phyloP scores from a whole-genome alignment of 148 eudicot genomes.

The Silene latifolia region DNA sequence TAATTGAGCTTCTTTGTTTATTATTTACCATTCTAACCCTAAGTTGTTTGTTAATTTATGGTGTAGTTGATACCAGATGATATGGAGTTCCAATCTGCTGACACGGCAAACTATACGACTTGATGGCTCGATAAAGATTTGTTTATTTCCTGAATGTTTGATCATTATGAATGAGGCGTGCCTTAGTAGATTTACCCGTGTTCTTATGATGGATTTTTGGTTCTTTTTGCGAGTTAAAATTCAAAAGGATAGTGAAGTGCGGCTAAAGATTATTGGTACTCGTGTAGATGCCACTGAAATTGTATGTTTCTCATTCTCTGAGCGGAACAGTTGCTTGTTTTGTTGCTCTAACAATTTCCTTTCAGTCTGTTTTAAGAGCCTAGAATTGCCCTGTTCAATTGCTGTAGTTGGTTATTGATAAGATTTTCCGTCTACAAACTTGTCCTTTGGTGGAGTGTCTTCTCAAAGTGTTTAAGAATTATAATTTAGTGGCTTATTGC shows the following conservation, averaged over 20 bases:
- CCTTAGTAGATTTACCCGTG: neutral
- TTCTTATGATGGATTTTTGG: slow-evolving; percentile 10
- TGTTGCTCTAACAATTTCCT: too few species aligned
- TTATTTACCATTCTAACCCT: neutral
- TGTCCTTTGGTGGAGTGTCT: too few species aligned
- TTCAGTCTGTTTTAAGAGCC: too few species aligned
- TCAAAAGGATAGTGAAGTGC: slow-evolving; percentile 91
- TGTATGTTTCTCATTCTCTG: slow-evolving; percentile 35
- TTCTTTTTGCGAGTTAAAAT: slow-evolving; percentile 63
- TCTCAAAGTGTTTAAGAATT: too few species aligned
- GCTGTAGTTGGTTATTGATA: neutral
- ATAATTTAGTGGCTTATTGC: neutral
- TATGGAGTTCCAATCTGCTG: slow-evolving; percentile 97
- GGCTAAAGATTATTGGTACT: slow-evolving; percentile 91
- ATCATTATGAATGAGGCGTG: neutral
- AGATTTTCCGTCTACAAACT: too few species aligned
- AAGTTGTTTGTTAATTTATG: neutral
- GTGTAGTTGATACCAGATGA: slow-evolving; percentile 89
- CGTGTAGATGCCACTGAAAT: slow-evolving; percentile 98
- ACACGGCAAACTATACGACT: slow-evolving; percentile 81
- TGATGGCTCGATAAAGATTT: slow-evolving; percentile 82
- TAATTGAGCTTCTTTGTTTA: too few species aligned
- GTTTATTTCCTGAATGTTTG: neutral
- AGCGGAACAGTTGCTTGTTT: too few species aligned
- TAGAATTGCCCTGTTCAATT: too few species aligned